phyloP scores from a whole-genome alignment of 768 basidiomycete genomes.

The Ramaria rubella region DNA sequence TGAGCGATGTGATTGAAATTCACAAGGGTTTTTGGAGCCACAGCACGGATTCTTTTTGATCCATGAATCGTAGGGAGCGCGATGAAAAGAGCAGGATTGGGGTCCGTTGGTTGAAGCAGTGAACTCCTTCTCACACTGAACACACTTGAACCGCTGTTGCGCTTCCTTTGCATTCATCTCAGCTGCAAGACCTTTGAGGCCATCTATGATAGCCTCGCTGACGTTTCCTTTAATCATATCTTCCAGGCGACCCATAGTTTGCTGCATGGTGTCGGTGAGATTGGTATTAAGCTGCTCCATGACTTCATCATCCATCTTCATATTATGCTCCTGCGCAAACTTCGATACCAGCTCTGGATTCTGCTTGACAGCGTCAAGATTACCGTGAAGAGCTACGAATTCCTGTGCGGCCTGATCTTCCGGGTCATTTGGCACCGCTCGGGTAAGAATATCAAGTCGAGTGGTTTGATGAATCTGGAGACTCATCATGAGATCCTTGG shows the following conservation, averaged over 20 bases:
- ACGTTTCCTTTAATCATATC: constrained; percentile 28
- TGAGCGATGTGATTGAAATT: constrained; percentile 29
- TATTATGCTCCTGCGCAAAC: constrained; percentile 31
- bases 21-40: constrained; percentile 29
- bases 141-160: constrained; percentile 33
- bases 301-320: constrained; percentile 32
- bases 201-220: constrained; percentile 29
- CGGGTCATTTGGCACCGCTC: constrained; percentile 32
- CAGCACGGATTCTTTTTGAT: too few species aligned
- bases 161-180: constrained; percentile 30
- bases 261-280: constrained; percentile 29
- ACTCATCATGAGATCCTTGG: constrained; percentile 34
- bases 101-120: constrained; percentile 31
- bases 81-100: too few species aligned
- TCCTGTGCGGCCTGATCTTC: constrained; percentile 31
- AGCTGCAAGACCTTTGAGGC: constrained; percentile 31
- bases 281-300: constrained; percentile 35
- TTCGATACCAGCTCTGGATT: constrained; percentile 32
- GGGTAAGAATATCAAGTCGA: constrained; percentile 31
- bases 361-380: constrained; percentile 30
- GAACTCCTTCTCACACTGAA: constrained; percentile 34
- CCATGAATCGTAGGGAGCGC: too few species aligned
- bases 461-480: constrained; percentile 35
- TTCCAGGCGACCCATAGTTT: constrained; percentile 28
- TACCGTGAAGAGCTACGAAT: constrained; percentile 32